Conservation (phyloP, 2,329 filamentous ascomycete species). For the Calonectria pteridis region DNA sequence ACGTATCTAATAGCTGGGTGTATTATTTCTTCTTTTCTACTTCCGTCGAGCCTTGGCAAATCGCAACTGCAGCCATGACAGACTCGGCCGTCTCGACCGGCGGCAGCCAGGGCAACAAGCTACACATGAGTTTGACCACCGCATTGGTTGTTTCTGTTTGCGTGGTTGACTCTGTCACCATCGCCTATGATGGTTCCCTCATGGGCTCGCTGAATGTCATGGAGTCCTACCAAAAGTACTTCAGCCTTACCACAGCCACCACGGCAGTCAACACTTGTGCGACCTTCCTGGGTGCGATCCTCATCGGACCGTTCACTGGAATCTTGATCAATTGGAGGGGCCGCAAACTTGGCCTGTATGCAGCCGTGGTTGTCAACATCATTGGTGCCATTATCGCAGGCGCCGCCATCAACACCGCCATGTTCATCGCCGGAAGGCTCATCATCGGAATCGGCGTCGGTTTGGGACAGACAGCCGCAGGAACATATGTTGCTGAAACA, state of each 20-base stretch:
- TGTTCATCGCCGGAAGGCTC: slow-evolving; percentile 21
- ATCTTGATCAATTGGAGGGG: slow-evolving; percentile 37
- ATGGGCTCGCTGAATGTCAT: slow-evolving; percentile 20
- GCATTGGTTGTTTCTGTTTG: neutral
- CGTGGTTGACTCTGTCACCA: neutral
- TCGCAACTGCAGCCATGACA: neutral
- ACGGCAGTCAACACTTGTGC: slow-evolving; percentile 24
- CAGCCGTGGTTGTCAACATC: slow-evolving; percentile 5
- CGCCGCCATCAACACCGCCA: slow-evolving; percentile 13
- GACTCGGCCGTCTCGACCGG: neutral
- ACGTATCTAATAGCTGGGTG: too few species aligned
- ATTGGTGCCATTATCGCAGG: slow-evolving; percentile 21
- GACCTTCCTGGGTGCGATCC: slow-evolving; percentile 16
- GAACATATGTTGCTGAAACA: neutral
- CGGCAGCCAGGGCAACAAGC: neutral
- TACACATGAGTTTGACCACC: neutral
- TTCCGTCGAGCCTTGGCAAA: too few species aligned
- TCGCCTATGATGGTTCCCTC: slow-evolving; percentile 1
- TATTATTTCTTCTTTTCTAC: too few species aligned
- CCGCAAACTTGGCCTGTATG: slow-evolving; percentile 3
- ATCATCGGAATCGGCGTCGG: slow-evolving; percentile 8
- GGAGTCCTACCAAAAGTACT: slow-evolving; percentile 22
- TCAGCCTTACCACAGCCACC: slow-evolving; percentile 23
- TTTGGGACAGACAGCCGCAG: neutral
- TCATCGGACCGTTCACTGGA: slow-evolving; percentile 16